phyloP scores from a whole-genome alignment of 2,329 filamentous ascomycete species.

The Aspergillus sp. region DNA sequence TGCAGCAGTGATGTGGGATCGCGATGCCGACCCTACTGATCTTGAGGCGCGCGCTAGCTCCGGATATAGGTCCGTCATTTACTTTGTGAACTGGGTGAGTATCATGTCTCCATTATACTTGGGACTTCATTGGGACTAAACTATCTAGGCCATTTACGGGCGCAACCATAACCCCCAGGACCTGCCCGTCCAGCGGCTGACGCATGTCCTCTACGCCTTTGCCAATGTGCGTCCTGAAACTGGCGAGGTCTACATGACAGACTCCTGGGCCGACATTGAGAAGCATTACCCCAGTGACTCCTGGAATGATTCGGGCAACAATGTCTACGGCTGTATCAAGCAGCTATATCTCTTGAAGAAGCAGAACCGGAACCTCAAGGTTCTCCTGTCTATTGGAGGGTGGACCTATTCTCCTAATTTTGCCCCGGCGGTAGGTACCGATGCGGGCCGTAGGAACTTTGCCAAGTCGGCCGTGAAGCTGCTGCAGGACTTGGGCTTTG shows the following conservation, averaged over 20 bases:
- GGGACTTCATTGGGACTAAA: background rate
- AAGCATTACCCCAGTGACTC: constrained; percentile 70
- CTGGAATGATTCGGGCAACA: constrained; percentile 65
- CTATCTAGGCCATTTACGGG: constrained; percentile 71
- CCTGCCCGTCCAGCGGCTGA: constrained; percentile 76
- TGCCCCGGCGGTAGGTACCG: constrained; percentile 60
- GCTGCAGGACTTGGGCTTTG: constrained; percentile 73
- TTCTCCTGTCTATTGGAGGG: constrained; percentile 81
- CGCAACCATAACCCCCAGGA: constrained; percentile 83
- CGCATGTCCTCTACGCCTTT: constrained; percentile 88
- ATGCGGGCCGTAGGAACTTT: constrained; percentile 60
- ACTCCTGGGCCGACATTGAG: constrained; percentile 66
- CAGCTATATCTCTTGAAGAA: constrained; percentile 76
- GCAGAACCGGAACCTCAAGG: constrained; percentile 71
- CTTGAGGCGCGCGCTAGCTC: background rate
- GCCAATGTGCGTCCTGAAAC: constrained; percentile 77
- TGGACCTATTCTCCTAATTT: constrained; percentile 80
- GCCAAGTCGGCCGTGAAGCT: constrained; percentile 69
- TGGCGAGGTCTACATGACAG: constrained; percentile 76
- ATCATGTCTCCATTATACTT: background rate
- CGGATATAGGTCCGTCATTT: constrained; percentile 39
- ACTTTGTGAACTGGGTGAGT: constrained; percentile 48
- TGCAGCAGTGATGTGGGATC: background rate
- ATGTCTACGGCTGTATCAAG: constrained; percentile 75
- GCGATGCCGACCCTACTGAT: background rate